Conservation (phyloP, 1,284 basidiomycete species). For the Fomitopsis pinicola region DNA sequence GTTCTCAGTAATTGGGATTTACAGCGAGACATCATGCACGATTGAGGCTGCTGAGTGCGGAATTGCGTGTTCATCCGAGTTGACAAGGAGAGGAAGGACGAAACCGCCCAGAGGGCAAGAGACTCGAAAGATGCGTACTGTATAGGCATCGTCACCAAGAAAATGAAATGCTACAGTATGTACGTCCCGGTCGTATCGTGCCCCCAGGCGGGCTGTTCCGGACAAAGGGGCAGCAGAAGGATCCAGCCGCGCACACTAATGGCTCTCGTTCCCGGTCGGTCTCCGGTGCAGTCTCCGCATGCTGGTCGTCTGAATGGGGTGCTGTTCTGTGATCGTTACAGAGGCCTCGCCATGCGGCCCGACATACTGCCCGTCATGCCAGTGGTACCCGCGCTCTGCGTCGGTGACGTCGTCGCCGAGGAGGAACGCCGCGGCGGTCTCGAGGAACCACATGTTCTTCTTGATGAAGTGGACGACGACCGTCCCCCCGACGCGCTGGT, state of each 20-base stretch:
- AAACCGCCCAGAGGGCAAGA: not conserved
- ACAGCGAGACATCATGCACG: not conserved
- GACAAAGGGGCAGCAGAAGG: not conserved
- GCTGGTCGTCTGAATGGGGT: not conserved
- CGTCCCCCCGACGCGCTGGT: conserved; percentile 82
- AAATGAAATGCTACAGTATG: not conserved
- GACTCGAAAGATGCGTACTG: not conserved
- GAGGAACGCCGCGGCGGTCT: conserved; percentile 86
- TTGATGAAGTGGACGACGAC: conserved; percentile 97
- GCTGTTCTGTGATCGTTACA: not conserved
- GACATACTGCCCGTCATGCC: not conserved
- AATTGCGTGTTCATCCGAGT: not conserved
- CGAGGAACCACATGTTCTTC: conserved; percentile 94
- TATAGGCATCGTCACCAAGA: not conserved
- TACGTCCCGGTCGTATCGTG: not conserved
- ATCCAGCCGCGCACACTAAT: too few relatives aligned
- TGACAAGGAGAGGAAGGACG: not conserved
- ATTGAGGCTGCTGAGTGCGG: not conserved
- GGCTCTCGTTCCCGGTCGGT: conserved; percentile 1
- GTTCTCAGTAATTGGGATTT: not conserved
- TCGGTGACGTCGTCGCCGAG: conserved; percentile 64
- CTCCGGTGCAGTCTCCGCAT: conserved; percentile 3
- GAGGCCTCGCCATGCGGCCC: not conserved
- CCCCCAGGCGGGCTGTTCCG: not conserved
- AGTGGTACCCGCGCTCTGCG: conserved; percentile 21